Evolutionary conservation across 352 stramenopile species (phyloP).

Genomic region (Blastocystis hominis): DNA sequence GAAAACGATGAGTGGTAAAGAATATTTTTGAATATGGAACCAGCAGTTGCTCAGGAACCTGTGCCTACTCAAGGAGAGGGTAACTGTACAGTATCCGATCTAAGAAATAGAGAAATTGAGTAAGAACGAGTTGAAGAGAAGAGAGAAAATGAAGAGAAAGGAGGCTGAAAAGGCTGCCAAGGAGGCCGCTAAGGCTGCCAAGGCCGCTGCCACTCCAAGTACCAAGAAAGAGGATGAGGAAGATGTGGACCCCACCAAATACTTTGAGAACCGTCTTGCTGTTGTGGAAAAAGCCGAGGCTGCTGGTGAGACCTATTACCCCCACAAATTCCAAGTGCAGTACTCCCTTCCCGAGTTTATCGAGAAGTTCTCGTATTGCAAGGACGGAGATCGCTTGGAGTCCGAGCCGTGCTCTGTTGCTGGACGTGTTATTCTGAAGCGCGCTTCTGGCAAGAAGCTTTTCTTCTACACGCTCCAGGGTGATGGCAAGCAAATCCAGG

Average conservation of each 20-base stretch:
- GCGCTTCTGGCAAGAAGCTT: slow-evolving; percentile 85
- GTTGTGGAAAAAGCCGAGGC: slow-evolving; percentile 78
- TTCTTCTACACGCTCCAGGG: slow-evolving; percentile 93
- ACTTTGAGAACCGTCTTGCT: slow-evolving; percentile 87
- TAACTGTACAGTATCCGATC: background rate
- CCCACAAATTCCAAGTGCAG: slow-evolving; percentile 93
- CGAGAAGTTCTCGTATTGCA: slow-evolving; percentile 70
- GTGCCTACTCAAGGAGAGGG: slow-evolving; percentile 37
- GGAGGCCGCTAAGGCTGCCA: slow-evolving; percentile 70
- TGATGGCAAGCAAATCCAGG: slow-evolving; percentile 85
- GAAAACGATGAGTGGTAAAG: background rate
- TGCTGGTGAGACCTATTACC: slow-evolving; percentile 84
- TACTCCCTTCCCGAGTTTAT: slow-evolving; percentile 85
- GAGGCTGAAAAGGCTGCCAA: slow-evolving; percentile 86
- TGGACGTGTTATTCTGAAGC: slow-evolving; percentile 85
- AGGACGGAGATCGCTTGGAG: slow-evolving; percentile 73
- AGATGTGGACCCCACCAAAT: slow-evolving; percentile 89
- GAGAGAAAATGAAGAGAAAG: slow-evolving; percentile 85
- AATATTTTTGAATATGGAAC: slow-evolving; percentile 42
- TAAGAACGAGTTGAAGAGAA: slow-evolving; percentile 96
- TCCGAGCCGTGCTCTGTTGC: slow-evolving; percentile 79
- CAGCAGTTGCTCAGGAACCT: slow-evolving; percentile 19
- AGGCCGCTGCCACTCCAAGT: slow-evolving; percentile 64
- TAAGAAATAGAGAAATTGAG: slow-evolving; percentile 67
- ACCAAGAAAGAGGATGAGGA: slow-evolving; percentile 76